Evolutionary conservation across 345 rosid genomes (phyloP), one percentile per base, ranked within the genome.

Genomic region (Rhodamnia rubescens): DNA sequence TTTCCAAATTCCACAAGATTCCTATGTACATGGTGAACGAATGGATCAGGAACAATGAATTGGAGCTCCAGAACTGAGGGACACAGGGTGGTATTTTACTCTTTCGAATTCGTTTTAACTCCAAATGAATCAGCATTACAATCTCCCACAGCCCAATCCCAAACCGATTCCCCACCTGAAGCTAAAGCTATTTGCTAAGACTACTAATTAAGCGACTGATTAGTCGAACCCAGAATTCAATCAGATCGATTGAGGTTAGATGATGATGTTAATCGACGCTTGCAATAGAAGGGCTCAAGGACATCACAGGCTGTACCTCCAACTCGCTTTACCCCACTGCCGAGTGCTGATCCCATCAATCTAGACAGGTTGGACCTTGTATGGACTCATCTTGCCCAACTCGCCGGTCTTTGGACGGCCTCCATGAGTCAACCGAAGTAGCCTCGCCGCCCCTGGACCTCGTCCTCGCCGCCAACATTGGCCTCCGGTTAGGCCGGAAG

Each of bases 401-500:
- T 83, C 86, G 85, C 82, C 75, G 83, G 44, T 83, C 59, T 52
- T 88, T 85, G 61, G 58, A 61, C 47, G 83, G 82, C 81, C 89
- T 88, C 84, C 8, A 29, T 13, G 87, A 84, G 88, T 88, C 88
- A n/a, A 83, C 85, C 4, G 74, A 74, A 9, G 59, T 56, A 8
- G 82, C 89, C 42, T 84, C 88, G 27, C 81, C 89, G 20, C 80
- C 89, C 88, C 50, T 84, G 80, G 80, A 36, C 80, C 80, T 47
- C 80, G 78, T 32, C 78, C 78, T 69, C 80, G 80, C 80, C 80
- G 47, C 47, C 47, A 36, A 22, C 47, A 36, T 69, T 36, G 80
- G 80, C 80, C 80, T 36, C 47, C 26, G 26, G 11, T 36, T 36
- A 21, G 80, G 80, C 80, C 80, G 80, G 13, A 36, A 69, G 80